Percentiles rank a stretch among this genome's conserved stretches.
Evolutionary conservation across 345 rosid species (phyloP).

Genomic region (Bruguiera parviflora): DNA sequence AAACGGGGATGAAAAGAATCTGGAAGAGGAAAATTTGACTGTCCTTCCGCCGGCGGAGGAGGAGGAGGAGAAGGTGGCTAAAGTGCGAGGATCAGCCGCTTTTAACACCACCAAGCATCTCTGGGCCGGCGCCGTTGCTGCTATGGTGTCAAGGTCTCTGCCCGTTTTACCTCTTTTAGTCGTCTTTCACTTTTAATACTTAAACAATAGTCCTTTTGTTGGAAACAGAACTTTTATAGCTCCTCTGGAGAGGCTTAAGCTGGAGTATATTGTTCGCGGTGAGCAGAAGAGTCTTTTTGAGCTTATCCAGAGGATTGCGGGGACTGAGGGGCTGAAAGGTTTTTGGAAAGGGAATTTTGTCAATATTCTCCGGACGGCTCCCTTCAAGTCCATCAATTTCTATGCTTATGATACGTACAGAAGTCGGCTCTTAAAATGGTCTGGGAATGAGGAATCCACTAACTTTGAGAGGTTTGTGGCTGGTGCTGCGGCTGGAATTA

Average conservation of each 20-base stretch:
- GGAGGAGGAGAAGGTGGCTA: conserved; percentile 20
- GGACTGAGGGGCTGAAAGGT: conserved; percentile 66
- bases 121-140: conserved; percentile 87
- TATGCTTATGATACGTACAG: conserved; percentile 86
- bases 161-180: not conserved
- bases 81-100: conserved; percentile 41
- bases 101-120: conserved; percentile 79
- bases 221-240: conserved; percentile 70
- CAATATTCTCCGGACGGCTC: conserved; percentile 92
- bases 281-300: conserved; percentile 62
- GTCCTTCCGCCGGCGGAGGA: conserved; percentile 13
- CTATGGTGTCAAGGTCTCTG: conserved; percentile 77
- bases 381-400: conserved; percentile 90
- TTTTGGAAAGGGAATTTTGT: conserved; percentile 94
- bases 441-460: conserved; percentile 69
- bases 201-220: not conserved
- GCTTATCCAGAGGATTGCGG: conserved; percentile 57
- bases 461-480: conserved; percentile 87
- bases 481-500: conserved; percentile 93
- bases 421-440: conserved; percentile 51
- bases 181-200: not conserved
- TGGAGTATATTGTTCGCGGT: conserved; percentile 77
- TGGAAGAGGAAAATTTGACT: conserved; percentile 17
- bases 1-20: conserved; percentile 25
- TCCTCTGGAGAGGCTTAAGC: conserved; percentile 89